These are phyloP conservation scores for Herpomyces periplanetae DNA, from an alignment of 2,329 filamentous ascomycete species.

Conservation along the genomic window DNA sequence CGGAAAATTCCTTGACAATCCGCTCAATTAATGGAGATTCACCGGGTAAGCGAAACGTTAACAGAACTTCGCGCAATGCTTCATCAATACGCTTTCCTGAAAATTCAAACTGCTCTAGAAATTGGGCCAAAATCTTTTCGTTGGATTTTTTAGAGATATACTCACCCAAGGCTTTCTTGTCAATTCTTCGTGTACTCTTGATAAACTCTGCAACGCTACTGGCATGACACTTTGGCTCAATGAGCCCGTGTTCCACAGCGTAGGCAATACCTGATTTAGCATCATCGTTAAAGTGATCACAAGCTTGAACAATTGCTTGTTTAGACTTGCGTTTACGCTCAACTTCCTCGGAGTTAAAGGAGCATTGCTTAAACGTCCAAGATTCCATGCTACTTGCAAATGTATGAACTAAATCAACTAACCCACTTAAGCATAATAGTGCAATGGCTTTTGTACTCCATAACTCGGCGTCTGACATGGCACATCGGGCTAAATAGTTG, in stretches of 20 bases:
- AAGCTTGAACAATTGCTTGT: constrained; percentile 51
- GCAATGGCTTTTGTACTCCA: constrained; percentile 98
- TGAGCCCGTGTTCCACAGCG: constrained; percentile 47
- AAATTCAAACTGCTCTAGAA: constrained; percentile 64
- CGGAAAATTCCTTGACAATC: constrained; percentile 52
- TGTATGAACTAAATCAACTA: constrained; percentile 64
- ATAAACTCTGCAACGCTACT: constrained; percentile 49
- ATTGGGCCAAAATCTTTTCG: constrained; percentile 42
- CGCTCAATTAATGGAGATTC: constrained; percentile 74
- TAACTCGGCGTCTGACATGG: constrained; percentile 77
- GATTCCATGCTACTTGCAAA: constrained; percentile 54
- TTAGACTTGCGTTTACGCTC: constrained; percentile 37
- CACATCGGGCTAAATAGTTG: constrained; percentile 61
- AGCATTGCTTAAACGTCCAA: constrained; percentile 18
- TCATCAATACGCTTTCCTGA: constrained; percentile 53
- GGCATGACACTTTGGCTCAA: constrained; percentile 30
- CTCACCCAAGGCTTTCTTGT: constrained; percentile 64
- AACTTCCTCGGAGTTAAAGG: constrained; percentile 22
- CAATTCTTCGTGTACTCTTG: constrained; percentile 47
- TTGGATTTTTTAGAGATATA: constrained; percentile 71
- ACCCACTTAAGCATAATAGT: constrained; percentile 59
- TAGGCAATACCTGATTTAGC: constrained; percentile 62
- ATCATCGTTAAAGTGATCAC: constrained; percentile 72
- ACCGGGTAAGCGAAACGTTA: constrained; percentile 67
- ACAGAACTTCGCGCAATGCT: constrained; percentile 46